Evolutionary conservation across 2,329 filamentous ascomycete species (phyloP).

Genomic region (Claviceps sp.): DNA sequence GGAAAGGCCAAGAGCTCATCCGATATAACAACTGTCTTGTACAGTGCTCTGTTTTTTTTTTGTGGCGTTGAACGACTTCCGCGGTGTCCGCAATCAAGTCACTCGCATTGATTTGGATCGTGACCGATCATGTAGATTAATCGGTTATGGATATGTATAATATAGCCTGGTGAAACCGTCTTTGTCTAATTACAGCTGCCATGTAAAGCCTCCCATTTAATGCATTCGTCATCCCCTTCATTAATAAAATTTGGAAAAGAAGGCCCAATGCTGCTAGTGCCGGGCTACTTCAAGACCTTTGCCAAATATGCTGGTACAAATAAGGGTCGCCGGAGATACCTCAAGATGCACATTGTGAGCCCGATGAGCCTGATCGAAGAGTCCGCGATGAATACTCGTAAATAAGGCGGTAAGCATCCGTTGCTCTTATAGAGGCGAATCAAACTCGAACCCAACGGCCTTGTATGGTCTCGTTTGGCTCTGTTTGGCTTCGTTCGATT

Average conservation of each 20-base stretch:
- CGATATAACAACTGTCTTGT: background rate
- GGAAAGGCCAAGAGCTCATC: background rate
- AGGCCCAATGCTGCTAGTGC: slow-evolving; percentile 14
- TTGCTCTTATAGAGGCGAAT: too few relatives aligned
- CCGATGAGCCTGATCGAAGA: background rate
- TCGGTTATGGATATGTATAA: slow-evolving; percentile 6
- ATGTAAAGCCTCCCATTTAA: slow-evolving; percentile 6
- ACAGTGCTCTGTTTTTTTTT: background rate
- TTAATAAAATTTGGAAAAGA: slow-evolving; percentile 7
- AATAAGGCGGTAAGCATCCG: background rate
- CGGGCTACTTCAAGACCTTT: slow-evolving; percentile 10
- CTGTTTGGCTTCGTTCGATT: background rate
- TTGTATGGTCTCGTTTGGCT: background rate
- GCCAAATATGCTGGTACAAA: slow-evolving; percentile 23
- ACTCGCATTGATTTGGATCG: background rate
- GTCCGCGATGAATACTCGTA: background rate
- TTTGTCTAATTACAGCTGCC: slow-evolving; percentile 22
- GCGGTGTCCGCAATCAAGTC: background rate
- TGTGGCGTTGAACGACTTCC: background rate
- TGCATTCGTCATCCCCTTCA: slow-evolving; percentile 5
- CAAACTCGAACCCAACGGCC: background rate
- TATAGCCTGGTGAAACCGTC: slow-evolving; percentile 13
- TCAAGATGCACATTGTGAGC: background rate
- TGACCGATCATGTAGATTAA: slow-evolving; percentile 3
- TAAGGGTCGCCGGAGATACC: slow-evolving; percentile 7